Conservation (phyloP, 2,329 filamentous ascomycete species). For the Macroventuria anomochaeta region DNA sequence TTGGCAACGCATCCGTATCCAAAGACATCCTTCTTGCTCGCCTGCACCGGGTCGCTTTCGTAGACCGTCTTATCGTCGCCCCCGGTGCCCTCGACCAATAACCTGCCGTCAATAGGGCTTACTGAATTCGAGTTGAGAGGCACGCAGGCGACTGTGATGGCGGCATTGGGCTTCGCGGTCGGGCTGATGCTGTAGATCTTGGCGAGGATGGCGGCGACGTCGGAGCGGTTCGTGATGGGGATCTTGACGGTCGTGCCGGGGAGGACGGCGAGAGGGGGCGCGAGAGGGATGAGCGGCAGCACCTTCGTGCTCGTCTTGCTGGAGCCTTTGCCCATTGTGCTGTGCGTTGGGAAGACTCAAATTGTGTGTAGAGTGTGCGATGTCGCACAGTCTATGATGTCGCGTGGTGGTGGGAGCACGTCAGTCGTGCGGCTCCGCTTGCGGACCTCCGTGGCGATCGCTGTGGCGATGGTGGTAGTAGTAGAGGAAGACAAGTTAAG, state of each 20-base stretch:
- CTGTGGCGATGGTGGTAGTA: constrained; percentile 3
- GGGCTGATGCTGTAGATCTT: constrained; percentile 80
- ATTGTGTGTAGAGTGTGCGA: background rate
- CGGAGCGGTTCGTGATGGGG: constrained; percentile 80
- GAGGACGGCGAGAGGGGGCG: constrained; percentile 79
- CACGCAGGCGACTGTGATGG: constrained; percentile 84
- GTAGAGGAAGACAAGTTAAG: background rate
- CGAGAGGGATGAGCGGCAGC: constrained; percentile 81
- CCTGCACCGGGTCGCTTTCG: constrained; percentile 59
- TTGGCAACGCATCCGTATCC: constrained; percentile 75
- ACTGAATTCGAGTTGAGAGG: constrained; percentile 80
- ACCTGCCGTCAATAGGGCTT: constrained; percentile 72
- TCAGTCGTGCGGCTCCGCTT: constrained; percentile 17
- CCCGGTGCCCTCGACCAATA: constrained; percentile 71
- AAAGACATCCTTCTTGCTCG: constrained; percentile 70
- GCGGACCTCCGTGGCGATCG: constrained; percentile 7
- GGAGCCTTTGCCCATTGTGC: constrained; percentile 45
- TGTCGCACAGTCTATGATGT: background rate
- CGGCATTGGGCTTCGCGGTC: constrained; percentile 66
- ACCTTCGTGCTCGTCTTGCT: constrained; percentile 46
- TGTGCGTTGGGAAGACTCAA: background rate
- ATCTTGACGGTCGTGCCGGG: constrained; percentile 87
- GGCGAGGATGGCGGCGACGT: constrained; percentile 86
- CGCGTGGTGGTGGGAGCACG: constrained; percentile 1
- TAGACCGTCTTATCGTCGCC: constrained; percentile 48